A percentile compares a stretch with the other conserved stretches of the same genome.
These are phyloP conservation scores for Ottelia alismoides DNA, from an alignment of 106 monocot species.

Conservation along the genomic window DNA sequence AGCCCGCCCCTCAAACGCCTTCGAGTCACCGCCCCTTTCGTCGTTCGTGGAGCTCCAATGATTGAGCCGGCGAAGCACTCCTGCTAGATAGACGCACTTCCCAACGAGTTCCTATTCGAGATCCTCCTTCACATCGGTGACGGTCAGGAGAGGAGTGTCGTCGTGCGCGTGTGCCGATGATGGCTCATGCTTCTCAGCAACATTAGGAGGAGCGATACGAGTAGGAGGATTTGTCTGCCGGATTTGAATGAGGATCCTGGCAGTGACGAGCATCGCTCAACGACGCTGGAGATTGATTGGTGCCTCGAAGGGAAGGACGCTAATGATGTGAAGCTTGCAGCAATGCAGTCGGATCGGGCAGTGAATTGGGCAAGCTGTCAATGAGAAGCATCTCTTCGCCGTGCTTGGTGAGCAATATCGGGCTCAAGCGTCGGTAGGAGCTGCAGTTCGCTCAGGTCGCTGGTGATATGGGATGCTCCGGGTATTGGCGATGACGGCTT, in stretches of 20 bases:
- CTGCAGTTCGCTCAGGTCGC: constrained; percentile 34
- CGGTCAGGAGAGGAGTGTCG: constrained; percentile 31
- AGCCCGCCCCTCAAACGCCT: constrained; percentile 19
- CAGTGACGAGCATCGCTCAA: no score
- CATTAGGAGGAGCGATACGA: constrained; percentile 37
- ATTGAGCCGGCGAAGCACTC: no score
- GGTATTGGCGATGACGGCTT: constrained; percentile 46
- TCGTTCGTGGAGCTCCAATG: no score
- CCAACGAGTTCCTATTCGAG: constrained; percentile 79
- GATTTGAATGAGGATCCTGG: constrained; percentile 32
- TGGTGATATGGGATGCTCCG: constrained; percentile 49
- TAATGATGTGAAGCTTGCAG: constrained; percentile 48
- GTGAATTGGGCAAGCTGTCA: constrained; percentile 32
- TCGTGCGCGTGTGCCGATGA: constrained; percentile 64
- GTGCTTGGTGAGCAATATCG: constrained; percentile 36
- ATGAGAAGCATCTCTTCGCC: constrained; percentile 33
- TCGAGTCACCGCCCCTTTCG: constrained; percentile 26
- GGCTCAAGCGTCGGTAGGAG: constrained; percentile 31
- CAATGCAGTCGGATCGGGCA: constrained; percentile 27
- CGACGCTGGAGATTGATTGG: constrained; percentile 13
- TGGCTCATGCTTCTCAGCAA: constrained; percentile 61
- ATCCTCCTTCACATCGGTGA: constrained; percentile 54
- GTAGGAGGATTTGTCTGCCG: constrained; percentile 10
- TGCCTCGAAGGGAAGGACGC: constrained; percentile 41
- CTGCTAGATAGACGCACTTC: constrained; percentile 60